phyloP scores from a whole-genome alignment of 1,284 basidiomycete genomes.

The Ustilago esculenta region DNA sequence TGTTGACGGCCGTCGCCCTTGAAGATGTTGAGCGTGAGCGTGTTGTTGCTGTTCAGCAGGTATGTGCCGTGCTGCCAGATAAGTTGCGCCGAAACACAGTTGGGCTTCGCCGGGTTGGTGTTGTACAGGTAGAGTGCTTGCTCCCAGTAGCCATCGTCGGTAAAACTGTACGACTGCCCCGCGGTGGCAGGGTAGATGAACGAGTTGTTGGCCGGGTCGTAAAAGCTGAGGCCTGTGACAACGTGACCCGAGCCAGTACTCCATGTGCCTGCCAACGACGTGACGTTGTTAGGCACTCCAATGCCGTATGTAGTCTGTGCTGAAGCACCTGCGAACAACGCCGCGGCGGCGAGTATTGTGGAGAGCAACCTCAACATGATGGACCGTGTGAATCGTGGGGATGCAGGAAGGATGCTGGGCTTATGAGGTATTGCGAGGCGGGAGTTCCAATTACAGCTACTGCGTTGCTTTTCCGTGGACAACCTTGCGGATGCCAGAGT shows the following conservation, averaged over 20 bases:
- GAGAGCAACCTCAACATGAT: slow-evolving; percentile 24
- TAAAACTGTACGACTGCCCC: slow-evolving; percentile 63
- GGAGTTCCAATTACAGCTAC: too few species aligned
- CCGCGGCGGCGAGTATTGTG: slow-evolving; percentile 23
- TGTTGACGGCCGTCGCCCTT: slow-evolving; percentile 55
- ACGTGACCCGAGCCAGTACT: slow-evolving; percentile 56
- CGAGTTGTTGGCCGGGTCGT: slow-evolving; percentile 58
- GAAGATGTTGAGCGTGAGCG: slow-evolving; percentile 53
- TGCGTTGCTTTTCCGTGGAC: too few species aligned
- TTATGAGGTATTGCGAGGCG: too few species aligned
- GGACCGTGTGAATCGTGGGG: background rate
- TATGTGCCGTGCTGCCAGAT: slow-evolving; percentile 66
- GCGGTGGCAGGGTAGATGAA: slow-evolving; percentile 58
- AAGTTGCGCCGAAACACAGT: slow-evolving; percentile 62
- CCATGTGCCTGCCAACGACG: slow-evolving; percentile 59
- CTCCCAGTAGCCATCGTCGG: slow-evolving; percentile 62
- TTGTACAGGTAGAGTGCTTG: slow-evolving; percentile 57
- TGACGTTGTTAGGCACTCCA: slow-evolving; percentile 45
- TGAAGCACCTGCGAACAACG: slow-evolving; percentile 10
- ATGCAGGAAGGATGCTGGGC: too few species aligned
- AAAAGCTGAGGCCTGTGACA: slow-evolving; percentile 60
- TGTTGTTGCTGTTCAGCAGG: slow-evolving; percentile 42
- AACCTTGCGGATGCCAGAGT: too few species aligned
- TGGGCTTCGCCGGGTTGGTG: slow-evolving; percentile 53
- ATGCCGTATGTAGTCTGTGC: slow-evolving; percentile 37